These are phyloP conservation scores for Blastobotrys indianensis DNA, from an alignment of 1,139 yeast genomes.

Conservation along the genomic window DNA sequence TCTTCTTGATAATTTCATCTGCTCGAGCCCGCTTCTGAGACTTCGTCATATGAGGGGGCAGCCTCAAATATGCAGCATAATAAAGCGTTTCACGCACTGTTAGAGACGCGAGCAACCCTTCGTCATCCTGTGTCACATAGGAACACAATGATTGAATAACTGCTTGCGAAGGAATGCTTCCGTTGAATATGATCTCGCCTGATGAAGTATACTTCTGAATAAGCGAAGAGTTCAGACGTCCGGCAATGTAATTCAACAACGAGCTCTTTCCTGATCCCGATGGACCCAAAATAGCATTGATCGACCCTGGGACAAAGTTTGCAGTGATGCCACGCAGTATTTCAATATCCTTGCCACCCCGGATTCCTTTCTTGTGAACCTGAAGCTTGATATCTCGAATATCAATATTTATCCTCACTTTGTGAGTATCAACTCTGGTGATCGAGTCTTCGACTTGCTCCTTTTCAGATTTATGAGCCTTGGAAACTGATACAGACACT, in stretches of 20 bases:
- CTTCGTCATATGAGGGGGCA: conserved; percentile 33
- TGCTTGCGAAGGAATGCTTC: conserved; percentile 38
- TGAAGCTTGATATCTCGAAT: conserved; percentile 20
- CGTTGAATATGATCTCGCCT: conserved; percentile 44
- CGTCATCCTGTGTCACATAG: conserved; percentile 78
- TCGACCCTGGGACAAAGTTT: conserved; percentile 51
- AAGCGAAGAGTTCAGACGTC: conserved; percentile 50
- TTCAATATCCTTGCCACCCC: conserved; percentile 8
- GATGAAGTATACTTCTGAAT: conserved; percentile 37
- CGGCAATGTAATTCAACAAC: conserved; percentile 58
- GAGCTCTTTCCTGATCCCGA: conserved; percentile 86
- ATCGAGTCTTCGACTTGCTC: conserved; percentile 9
- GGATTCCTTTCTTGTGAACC: conserved; percentile 12
- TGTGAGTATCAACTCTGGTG: conserved; percentile 4
- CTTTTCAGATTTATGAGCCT: conserved; percentile 19
- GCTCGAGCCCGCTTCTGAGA: conserved; percentile 37
- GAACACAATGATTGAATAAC: conserved; percentile 52
- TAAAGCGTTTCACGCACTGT: conserved; percentile 73
- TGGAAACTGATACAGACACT: conserved; percentile 49
- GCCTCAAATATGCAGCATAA: conserved; percentile 64
- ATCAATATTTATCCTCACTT: conserved; percentile 17
- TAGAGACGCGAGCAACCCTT: conserved; percentile 58
- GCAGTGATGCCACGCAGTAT: conserved; percentile 53
- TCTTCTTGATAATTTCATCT: conserved; percentile 52
- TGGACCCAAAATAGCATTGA: conserved; percentile 88